Evolutionary conservation across 2,329 filamentous ascomycete species (phyloP).

Genomic region (Fusarium citri): DNA sequence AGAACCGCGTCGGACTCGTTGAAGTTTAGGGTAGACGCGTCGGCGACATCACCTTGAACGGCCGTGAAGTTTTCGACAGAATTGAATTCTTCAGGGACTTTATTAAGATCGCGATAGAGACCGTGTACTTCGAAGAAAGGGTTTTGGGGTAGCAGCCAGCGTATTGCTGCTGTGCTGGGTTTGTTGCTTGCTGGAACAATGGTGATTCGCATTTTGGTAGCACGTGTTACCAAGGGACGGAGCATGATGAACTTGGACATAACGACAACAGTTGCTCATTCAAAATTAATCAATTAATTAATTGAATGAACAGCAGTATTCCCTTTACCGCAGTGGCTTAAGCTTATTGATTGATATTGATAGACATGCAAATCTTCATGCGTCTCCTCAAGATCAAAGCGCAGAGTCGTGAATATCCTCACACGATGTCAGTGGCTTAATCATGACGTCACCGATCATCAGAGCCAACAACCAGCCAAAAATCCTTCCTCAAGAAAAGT

Average conservation of each 20-base stretch:
- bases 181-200: constrained; percentile 38
- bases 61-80: constrained; percentile 43
- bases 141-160: constrained; percentile 39
- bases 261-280: fast-evolving
- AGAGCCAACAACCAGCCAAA: background rate
- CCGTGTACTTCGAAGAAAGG: constrained; percentile 36
- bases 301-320: background rate
- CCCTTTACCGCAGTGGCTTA: fast-evolving
- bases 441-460: background rate
- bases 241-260: too few relatives aligned
- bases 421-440: constrained; percentile 9
- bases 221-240: too few relatives aligned
- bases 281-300: background rate
- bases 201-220: background rate
- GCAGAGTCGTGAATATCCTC: background rate
- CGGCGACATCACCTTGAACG: constrained; percentile 46
- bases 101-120: constrained; percentile 48
- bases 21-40: constrained; percentile 49
- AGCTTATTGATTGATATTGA: background rate
- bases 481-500: background rate
- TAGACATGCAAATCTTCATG: background rate
- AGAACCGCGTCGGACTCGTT: constrained; percentile 47
- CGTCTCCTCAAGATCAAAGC: background rate
- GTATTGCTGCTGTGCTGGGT: constrained; percentile 48
- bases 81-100: constrained; percentile 35